phyloP scores from a whole-genome alignment of 768 basidiomycete genomes.

The Crepidotus variabilis region DNA sequence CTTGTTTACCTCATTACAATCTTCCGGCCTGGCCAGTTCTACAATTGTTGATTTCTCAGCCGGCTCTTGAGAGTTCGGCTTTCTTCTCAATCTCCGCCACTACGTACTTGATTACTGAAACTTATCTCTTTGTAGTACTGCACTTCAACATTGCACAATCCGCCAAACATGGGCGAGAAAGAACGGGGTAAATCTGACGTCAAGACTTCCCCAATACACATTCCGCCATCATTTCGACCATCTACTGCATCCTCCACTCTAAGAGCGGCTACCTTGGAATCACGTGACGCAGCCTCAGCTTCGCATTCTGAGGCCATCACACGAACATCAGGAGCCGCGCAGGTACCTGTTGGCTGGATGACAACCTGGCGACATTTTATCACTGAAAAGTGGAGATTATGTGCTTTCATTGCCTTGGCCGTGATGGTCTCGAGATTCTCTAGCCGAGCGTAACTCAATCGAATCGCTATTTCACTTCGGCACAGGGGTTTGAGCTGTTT shows the following conservation, averaged over 20 bases:
- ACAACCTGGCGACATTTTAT: conserved; percentile 61
- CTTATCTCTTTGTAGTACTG: conserved; percentile 53
- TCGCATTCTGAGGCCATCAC: conserved; percentile 11
- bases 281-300: conserved; percentile 8
- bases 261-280: conserved; percentile 4
- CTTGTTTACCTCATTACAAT: conserved; percentile 10
- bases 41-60: no score
- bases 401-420: conserved; percentile 71
- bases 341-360: conserved; percentile 46
- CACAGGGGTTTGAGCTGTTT: background rate
- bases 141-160: conserved; percentile 55
- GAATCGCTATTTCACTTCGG: background rate
- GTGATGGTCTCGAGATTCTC: conserved; percentile 77
- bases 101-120: conserved; percentile 2
- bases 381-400: conserved; percentile 87
- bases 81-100: background rate
- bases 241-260: conserved; percentile 7
- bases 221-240: conserved; percentile 11
- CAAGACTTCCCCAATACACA: conserved; percentile 15
- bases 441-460: conserved; percentile 32
- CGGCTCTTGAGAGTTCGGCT: no score
- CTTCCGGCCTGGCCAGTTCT: background rate
- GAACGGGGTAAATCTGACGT: conserved; percentile 53
- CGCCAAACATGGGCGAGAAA: conserved; percentile 92
- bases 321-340: conserved; percentile 19